phyloP scores from a whole-genome alignment of 768 basidiomycete genomes.

The Boletellus emodensis region DNA sequence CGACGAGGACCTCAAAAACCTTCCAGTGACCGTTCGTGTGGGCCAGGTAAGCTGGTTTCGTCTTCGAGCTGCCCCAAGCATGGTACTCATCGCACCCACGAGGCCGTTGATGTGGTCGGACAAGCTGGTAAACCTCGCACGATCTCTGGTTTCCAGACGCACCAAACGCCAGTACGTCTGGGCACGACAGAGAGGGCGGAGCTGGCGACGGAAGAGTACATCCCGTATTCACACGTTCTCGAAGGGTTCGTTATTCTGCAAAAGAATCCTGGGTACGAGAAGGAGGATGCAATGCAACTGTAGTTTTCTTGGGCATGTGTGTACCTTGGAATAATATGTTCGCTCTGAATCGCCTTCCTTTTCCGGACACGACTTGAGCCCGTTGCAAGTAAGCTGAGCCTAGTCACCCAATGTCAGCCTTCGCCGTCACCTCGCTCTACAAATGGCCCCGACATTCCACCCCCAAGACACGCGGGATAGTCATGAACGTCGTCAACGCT shows the following conservation, averaged over 20 bases:
- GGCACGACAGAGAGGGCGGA: slow-evolving; percentile 94
- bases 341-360: slow-evolving; percentile 3
- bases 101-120: slow-evolving; percentile 97
- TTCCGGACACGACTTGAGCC: not conserved
- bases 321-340: slow-evolving; percentile 5
- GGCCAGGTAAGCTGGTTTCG: slow-evolving; percentile 60
- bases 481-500: slow-evolving; percentile 19
- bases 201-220: slow-evolving; percentile 94
- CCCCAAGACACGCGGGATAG: slow-evolving; percentile 12
- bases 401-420: not conserved
- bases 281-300: slow-evolving; percentile 81
- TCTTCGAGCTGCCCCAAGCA: not conserved
- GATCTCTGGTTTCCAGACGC: slow-evolving; percentile 98
- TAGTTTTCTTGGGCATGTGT: slow-evolving; percentile 30
- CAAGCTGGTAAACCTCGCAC: slow-evolving; percentile 97
- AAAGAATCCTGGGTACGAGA: slow-evolving; percentile 90
- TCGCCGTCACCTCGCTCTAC: slow-evolving; percentile 1
- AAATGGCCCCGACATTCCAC: not conserved
- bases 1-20: slow-evolving; percentile 82
- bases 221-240: slow-evolving; percentile 84
- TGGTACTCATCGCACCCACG: slow-evolving; percentile 1
- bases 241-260: slow-evolving; percentile 90
- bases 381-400: not conserved
- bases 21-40: slow-evolving; percentile 91
- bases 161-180: slow-evolving; percentile 92